Conservation (phyloP, 1,284 basidiomycete genomes). For the Testicularia cyperi region DNA sequence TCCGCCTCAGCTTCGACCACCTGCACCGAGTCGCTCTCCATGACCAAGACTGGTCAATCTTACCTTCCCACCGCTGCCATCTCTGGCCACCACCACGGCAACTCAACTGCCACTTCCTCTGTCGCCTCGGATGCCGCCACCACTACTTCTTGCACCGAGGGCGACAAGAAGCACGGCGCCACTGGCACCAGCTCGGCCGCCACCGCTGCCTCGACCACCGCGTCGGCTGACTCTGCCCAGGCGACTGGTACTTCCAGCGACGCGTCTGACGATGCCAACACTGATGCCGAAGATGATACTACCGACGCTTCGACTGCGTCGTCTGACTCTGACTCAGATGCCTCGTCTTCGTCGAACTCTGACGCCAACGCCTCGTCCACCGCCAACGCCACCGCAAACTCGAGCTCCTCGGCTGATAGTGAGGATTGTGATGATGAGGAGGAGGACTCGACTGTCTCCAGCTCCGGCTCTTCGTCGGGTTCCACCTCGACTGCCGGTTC, state of each 20-base stretch:
- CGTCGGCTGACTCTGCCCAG: conserved; percentile 7
- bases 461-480: conserved; percentile 2
- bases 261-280: background rate
- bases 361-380: background rate
- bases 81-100: background rate
- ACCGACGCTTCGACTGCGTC: background rate
- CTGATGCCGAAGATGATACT: background rate
- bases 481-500: conserved; percentile 1
- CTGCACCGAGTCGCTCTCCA: background rate
- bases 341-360: conserved; percentile 2
- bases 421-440: conserved; percentile 14
- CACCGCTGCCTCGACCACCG: conserved; percentile 1
- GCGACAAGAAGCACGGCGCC: conserved; percentile 5
- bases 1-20: background rate
- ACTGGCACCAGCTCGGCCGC: conserved; percentile 2
- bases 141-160: conserved; percentile 12
- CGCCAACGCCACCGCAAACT: background rate
- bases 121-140: conserved; percentile 4
- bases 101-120: background rate
- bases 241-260: conserved; percentile 6
- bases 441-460: conserved; percentile 2
- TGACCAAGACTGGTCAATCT: background rate
- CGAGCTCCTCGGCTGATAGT: background rate
- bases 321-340: background rate
- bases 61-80: background rate